Evolutionary conservation across 176 grass and related monocot species (phyloP).

Genomic region (Cymbopogon citratus): DNA sequence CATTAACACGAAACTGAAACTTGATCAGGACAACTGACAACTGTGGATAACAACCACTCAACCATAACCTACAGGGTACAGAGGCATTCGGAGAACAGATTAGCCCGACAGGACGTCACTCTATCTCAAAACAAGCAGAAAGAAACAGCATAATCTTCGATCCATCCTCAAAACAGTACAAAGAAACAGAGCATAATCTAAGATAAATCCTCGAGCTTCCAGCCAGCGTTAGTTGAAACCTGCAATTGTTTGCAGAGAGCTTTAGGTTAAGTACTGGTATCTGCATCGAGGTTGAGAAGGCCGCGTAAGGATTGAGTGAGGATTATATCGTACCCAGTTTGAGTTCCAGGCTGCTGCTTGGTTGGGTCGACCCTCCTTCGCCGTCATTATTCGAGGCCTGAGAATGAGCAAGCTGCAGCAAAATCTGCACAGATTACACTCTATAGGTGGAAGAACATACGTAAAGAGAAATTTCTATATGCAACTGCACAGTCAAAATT

Average conservation of each 20-base stretch:
- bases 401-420: conserved; percentile 53
- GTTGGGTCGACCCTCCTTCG: conserved; percentile 39
- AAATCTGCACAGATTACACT: not conserved
- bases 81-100: not conserved
- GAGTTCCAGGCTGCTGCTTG: conserved; percentile 59
- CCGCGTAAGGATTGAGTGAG: not conserved
- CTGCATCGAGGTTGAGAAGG: not conserved
- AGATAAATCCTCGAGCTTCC: not conserved
- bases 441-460: too few species aligned
- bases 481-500: too few species aligned
- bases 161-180: too few species aligned
- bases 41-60: not conserved
- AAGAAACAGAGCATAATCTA: not conserved
- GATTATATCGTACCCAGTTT: conserved; percentile 48
- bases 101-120: not conserved
- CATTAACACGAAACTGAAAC: not conserved
- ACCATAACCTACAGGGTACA: not conserved
- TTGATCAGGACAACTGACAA: not conserved
- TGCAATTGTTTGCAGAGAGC: conserved; percentile 11
- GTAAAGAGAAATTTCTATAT: too few species aligned
- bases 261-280: not conserved
- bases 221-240: conserved; percentile 46
- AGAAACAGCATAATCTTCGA: too few species aligned
- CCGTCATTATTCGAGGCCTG: conserved; percentile 48
- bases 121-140: not conserved